Conservation (phyloP, 2,329 filamentous ascomycete species). For the Rutstroemia sp. region DNA sequence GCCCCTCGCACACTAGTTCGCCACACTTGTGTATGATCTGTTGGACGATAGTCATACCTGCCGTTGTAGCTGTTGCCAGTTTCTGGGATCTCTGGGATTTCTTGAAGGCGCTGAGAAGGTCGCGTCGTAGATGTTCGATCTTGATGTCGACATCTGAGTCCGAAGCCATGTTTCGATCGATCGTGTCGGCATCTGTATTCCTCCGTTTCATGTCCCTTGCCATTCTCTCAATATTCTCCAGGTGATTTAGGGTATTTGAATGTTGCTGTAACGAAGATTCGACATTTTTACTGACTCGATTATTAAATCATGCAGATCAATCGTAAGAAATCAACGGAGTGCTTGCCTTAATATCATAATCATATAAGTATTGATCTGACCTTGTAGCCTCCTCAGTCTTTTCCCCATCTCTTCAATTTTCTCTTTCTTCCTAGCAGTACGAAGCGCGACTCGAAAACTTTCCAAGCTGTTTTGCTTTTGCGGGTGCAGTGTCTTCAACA, state of each 20-base stretch:
- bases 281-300: no score
- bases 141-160: background rate
- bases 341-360: background rate
- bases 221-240: no score
- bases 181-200: no score
- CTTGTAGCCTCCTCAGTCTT: background rate
- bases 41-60: background rate
- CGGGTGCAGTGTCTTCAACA: background rate
- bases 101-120: background rate
- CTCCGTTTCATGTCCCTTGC: no score
- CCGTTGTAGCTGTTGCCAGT: no score
- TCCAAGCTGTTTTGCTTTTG: background rate
- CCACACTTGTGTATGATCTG: background rate
- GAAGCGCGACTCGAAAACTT: background rate
- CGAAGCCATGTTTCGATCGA: no score
- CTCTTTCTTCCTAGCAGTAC: background rate
- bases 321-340: background rate
- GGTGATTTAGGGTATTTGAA: no score
- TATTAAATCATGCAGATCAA: background rate
- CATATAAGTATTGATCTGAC: background rate
- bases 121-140: background rate
- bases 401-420: background rate
- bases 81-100: background rate
- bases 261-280: no score
- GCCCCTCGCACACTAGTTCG: background rate